phyloP scores from a whole-genome alignment of 208 protist species.

The Crithidia bombi region DNA sequence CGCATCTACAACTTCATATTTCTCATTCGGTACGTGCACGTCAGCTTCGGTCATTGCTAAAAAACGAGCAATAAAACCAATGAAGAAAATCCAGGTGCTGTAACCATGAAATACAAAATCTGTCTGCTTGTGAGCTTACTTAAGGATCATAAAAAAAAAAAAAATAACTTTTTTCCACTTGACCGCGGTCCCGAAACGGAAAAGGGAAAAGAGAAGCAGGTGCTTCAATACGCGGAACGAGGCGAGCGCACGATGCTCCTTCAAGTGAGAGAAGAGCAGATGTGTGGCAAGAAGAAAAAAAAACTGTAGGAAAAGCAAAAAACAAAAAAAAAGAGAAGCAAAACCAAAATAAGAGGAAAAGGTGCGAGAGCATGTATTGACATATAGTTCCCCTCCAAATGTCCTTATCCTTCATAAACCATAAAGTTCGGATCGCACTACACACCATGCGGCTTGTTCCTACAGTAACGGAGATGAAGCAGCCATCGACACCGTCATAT shows the following conservation, averaged over 20 bases:
- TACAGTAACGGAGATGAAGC: too few relatives aligned
- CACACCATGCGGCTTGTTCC: too few relatives aligned
- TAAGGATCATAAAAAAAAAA: background rate
- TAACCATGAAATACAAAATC: too few relatives aligned
- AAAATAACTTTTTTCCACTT: too few relatives aligned
- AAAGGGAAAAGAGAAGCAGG: background rate
- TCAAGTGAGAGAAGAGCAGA: background rate
- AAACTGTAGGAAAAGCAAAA: constrained; percentile 12
- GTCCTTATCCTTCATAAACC: too few relatives aligned
- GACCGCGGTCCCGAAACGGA: background rate
- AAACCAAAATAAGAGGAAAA: background rate
- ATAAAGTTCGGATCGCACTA: too few relatives aligned
- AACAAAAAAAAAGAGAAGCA: constrained; percentile 12
- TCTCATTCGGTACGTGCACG: constrained; percentile 18
- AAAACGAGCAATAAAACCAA: background rate
- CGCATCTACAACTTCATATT: constrained; percentile 25
- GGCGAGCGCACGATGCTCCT: too few relatives aligned
- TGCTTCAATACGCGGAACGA: background rate
- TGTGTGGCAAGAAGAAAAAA: constrained; percentile 9
- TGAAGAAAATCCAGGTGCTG: background rate
- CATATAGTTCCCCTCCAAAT: too few relatives aligned
- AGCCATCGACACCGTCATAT: too few relatives aligned
- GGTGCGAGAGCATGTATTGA: background rate
- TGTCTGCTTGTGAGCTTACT: background rate
- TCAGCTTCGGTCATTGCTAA: constrained; percentile 1